Percentiles rank a stretch among this genome's conserved stretches.
Conservation (phyloP, 1,284 basidiomycete genomes). For the Filobasidium uniguttulatum region DNA sequence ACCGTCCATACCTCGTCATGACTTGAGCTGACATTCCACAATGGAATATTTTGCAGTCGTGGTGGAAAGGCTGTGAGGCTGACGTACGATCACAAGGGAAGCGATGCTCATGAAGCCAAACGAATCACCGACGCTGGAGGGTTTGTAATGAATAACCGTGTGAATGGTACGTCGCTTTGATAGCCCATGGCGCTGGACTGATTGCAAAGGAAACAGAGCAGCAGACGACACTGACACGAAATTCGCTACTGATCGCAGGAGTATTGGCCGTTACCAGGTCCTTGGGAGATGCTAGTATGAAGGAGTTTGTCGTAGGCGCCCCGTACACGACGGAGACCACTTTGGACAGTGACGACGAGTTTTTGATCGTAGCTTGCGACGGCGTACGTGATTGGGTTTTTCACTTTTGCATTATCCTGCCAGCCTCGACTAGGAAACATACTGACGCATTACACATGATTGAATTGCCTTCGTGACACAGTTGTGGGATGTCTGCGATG, state of each 20-base stretch:
- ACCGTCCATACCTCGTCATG: too few species aligned
- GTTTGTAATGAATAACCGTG: constrained; percentile 95
- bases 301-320: constrained; percentile 95
- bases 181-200: neutral
- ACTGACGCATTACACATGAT: neutral
- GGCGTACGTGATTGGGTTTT: constrained; percentile 65
- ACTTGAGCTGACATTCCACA: neutral
- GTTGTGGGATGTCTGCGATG: constrained; percentile 93
- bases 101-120: constrained; percentile 92
- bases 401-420: neutral
- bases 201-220: too few species aligned
- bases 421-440: too few species aligned
- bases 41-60: constrained; percentile 40
- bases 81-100: constrained; percentile 98
- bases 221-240: too few species aligned
- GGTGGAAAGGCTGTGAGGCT: constrained; percentile 78
- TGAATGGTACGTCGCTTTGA: constrained; percentile 51
- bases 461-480: constrained; percentile 32
- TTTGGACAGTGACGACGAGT: constrained; percentile 79
- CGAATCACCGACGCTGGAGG: constrained; percentile 95
- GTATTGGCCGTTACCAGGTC: constrained; percentile 93
- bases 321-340: constrained; percentile 97
- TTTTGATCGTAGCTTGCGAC: constrained; percentile 92
- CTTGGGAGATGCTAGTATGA: constrained; percentile 95
- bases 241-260: constrained; percentile 36